Evolutionary conservation across 495 filamentous ascomycete genomes (phyloP).

Genomic region (Hypoxylon subgilvum): DNA sequence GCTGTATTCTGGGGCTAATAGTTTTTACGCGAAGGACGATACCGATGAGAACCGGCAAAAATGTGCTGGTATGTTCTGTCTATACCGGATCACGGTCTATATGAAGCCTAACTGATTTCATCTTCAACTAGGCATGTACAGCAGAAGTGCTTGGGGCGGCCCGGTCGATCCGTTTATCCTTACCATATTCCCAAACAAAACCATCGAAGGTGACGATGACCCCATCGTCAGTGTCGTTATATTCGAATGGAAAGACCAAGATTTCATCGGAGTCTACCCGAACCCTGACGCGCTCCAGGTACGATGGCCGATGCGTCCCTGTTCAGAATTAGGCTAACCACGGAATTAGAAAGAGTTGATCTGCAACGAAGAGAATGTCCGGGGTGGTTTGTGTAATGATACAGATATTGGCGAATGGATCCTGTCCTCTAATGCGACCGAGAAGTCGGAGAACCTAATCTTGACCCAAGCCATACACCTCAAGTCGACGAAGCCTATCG

Average conservation of each 20-base stretch:
- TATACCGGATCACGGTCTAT: background rate
- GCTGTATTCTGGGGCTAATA: constrained; percentile 15
- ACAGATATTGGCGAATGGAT: constrained; percentile 86
- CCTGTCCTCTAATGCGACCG: constrained; percentile 72
- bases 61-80: constrained; percentile 66
- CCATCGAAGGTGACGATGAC: constrained; percentile 63
- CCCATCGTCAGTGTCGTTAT: constrained; percentile 84
- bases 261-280: constrained; percentile 70
- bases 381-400: constrained; percentile 70
- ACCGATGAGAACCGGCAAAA: constrained; percentile 77
- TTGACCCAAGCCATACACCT: constrained; percentile 81
- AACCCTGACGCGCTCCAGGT: constrained; percentile 37
- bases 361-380: constrained; percentile 72
- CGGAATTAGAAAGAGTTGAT: constrained; percentile 67
- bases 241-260: constrained; percentile 90
- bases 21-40: constrained; percentile 61
- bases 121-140: constrained; percentile 86
- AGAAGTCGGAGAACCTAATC: constrained; percentile 70
- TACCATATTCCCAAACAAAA: constrained; percentile 74
- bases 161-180: constrained; percentile 86
- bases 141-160: constrained; percentile 86
- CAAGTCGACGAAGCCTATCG: constrained; percentile 72
- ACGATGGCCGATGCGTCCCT: constrained; percentile 10
- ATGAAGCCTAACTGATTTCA: constrained; percentile 20
- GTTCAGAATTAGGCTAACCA: constrained; percentile 18